Conservation (phyloP, 495 filamentous ascomycete species). For the Neurospora tetrasperma region DNA sequence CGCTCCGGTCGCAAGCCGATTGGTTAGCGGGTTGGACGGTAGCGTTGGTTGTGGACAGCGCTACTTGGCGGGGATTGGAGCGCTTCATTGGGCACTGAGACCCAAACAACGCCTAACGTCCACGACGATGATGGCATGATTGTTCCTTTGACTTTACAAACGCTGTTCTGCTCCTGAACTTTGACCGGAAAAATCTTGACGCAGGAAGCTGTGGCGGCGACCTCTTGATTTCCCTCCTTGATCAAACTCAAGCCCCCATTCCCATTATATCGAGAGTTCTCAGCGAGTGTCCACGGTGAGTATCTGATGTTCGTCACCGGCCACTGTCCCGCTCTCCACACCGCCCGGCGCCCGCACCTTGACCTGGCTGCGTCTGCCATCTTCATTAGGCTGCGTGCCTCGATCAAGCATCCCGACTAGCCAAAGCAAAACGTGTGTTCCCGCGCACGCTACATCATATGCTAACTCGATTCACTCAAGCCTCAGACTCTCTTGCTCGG, state of each 20-base stretch:
- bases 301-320: background rate
- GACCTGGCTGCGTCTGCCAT: background rate
- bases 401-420: background rate
- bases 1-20: background rate
- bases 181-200: background rate
- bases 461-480: background rate
- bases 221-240: background rate
- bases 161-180: background rate
- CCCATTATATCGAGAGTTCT: background rate
- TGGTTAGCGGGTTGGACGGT: background rate
- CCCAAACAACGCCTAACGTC: background rate
- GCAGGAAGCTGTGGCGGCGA: background rate
- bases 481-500: background rate
- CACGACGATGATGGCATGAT: background rate
- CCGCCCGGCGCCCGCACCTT: background rate
- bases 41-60: background rate
- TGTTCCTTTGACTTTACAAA: background rate
- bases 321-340: background rate
- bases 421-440: background rate
- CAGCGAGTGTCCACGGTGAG: background rate
- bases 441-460: background rate
- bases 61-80: background rate
- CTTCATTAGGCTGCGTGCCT: background rate
- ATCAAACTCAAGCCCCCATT: background rate
- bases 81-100: background rate